These are phyloP conservation scores for Vaccinium vitisidaea DNA, from an alignment of 148 eudicot species.

Conservation along the genomic window DNA sequence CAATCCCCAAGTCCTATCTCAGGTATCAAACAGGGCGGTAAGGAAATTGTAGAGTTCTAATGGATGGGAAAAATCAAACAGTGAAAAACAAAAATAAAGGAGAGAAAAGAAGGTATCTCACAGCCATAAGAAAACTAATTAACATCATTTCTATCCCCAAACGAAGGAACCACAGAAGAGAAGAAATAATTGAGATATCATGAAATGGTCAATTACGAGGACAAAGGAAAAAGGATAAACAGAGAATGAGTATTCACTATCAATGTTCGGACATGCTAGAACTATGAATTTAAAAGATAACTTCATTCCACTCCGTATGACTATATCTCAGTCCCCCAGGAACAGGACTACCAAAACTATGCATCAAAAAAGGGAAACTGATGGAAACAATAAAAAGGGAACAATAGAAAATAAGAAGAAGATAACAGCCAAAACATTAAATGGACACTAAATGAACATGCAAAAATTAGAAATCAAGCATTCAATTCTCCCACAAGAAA, in stretches of 20 bases:
- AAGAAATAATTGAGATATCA: not conserved
- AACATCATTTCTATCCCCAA: not conserved
- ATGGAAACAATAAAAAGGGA: not conserved
- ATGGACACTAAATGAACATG: not conserved
- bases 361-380: not conserved
- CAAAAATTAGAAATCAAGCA: not conserved
- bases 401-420: not conserved
- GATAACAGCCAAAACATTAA: not conserved
- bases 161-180: not conserved
- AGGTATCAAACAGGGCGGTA: not conserved
- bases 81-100: not conserved
- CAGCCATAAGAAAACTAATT: not conserved
- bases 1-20: not conserved
- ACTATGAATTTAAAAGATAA: not conserved
- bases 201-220: not conserved
- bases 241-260: not conserved
- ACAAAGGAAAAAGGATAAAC: not conserved
- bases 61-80: not conserved
- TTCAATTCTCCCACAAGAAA: constrained; percentile 5
- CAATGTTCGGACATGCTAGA: not conserved
- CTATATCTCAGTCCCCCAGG: not conserved
- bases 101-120: not conserved
- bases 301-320: not conserved
- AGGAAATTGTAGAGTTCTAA: not conserved
- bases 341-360: not conserved